Conservation (phyloP, 2,329 filamentous ascomycete genomes). For the Penicillium freii region DNA sequence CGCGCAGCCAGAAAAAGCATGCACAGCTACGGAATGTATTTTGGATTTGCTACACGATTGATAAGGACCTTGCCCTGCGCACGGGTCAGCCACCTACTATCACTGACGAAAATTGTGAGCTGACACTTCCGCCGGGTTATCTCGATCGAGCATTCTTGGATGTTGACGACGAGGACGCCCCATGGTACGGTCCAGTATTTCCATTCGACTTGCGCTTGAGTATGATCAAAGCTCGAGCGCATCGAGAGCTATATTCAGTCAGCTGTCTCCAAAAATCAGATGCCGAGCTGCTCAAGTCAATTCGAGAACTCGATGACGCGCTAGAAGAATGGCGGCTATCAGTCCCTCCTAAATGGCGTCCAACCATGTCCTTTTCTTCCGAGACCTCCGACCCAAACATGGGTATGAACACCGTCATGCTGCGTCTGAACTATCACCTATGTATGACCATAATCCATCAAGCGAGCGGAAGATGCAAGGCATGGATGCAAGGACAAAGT, state of each 20-base stretch:
- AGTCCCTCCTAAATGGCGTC: slow-evolving; percentile 47
- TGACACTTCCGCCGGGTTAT: slow-evolving; percentile 49
- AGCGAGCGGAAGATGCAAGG: slow-evolving; percentile 53
- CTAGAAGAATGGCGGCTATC: slow-evolving; percentile 56
- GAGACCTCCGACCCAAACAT: slow-evolving; percentile 34
- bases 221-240: slow-evolving; percentile 53
- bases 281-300: slow-evolving; percentile 54
- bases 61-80: slow-evolving; percentile 57
- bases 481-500: slow-evolving; percentile 38
- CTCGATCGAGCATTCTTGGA: slow-evolving; percentile 31
- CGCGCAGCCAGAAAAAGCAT: slow-evolving; percentile 20
- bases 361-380: slow-evolving; percentile 47
- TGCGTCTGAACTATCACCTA: slow-evolving; percentile 57
- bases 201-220: slow-evolving; percentile 52
- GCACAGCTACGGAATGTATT: slow-evolving; percentile 46
- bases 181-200: slow-evolving; percentile 33
- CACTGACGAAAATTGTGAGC: slow-evolving; percentile 53
- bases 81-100: slow-evolving; percentile 55
- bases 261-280: slow-evolving; percentile 51
- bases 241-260: slow-evolving; percentile 52
- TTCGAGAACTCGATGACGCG: slow-evolving; percentile 57
- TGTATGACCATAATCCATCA: slow-evolving; percentile 56
- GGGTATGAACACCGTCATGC: slow-evolving; percentile 49
- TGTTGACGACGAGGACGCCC: slow-evolving; percentile 22
- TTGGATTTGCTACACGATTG: slow-evolving; percentile 56